Percentiles rank a stretch among this genome's conserved stretches.
Evolutionary conservation across 2,329 filamentous ascomycete species (phyloP).

Genomic region (Colletotrichum plurivorum): DNA sequence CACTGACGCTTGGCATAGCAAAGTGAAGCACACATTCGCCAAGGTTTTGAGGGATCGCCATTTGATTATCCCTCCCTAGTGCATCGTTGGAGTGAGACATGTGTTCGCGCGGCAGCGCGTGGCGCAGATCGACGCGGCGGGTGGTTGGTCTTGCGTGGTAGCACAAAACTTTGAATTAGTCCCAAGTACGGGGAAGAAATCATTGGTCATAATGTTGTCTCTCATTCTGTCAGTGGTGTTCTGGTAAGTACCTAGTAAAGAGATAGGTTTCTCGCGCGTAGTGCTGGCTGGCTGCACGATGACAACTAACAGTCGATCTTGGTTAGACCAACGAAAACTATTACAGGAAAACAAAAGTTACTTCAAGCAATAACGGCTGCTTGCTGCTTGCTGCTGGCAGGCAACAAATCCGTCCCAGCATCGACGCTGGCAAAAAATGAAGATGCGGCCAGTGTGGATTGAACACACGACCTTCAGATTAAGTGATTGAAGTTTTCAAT

Average conservation of each 20-base stretch:
- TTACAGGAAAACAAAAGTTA: no score
- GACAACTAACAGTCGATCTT: no score
- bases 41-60: slow-evolving; percentile 2
- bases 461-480: slow-evolving; percentile 39
- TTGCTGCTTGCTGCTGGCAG: no score
- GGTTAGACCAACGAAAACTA: no score
- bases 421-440: slow-evolving; percentile 2
- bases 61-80: slow-evolving; percentile 8
- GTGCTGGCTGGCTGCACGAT: no score
- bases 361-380: no score
- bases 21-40: not conserved
- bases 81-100: slow-evolving; percentile 24
- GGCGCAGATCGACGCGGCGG: not conserved
- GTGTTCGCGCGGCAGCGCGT: slow-evolving; percentile 18
- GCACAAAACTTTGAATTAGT: not conserved
- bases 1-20: no score
- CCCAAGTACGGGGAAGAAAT: no score
- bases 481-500: slow-evolving; percentile 33
- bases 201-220: not conserved
- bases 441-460: slow-evolving; percentile 40
- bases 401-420: no score
- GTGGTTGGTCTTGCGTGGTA: not conserved
- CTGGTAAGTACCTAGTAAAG: no score
- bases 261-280: no score
- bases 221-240: not conserved